Evolutionary conservation across 441 rosid species (phyloP).

Genomic region (Syzygium malaccense): DNA sequence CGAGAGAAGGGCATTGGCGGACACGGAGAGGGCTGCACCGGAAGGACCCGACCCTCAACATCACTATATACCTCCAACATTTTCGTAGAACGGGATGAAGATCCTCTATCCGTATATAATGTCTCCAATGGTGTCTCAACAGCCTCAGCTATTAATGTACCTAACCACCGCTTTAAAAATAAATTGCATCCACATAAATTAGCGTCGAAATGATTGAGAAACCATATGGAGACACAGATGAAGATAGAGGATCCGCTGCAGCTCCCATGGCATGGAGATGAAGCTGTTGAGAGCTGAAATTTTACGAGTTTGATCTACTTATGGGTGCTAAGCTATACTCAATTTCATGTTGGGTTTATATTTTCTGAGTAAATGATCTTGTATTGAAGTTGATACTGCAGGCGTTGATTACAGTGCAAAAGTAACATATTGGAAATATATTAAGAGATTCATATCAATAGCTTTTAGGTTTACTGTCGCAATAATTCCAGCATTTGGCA

Average conservation of each 20-base stretch:
- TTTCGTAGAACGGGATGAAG: neutral
- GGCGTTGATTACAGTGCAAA: neutral
- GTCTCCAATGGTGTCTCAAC: neutral
- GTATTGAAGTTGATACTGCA: neutral
- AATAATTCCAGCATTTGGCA: neutral
- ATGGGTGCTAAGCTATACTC: neutral
- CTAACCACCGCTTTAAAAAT: neutral
- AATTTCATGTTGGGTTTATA: neutral
- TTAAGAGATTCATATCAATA: neutral
- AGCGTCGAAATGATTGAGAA: neutral
- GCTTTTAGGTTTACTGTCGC: neutral
- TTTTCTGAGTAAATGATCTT: neutral
- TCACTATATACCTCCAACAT: conserved; percentile 19
- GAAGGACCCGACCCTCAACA: conserved; percentile 39
- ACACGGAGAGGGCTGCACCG: conserved; percentile 10
- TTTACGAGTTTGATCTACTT: neutral
- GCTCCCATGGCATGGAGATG: neutral
- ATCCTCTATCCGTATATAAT: neutral
- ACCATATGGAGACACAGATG: neutral
- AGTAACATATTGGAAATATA: neutral
- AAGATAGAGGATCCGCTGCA: neutral
- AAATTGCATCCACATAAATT: neutral
- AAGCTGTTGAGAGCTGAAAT: neutral
- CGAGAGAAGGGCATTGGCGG: neutral
- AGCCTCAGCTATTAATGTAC: neutral